Conservation (phyloP, 2,329 filamentous ascomycete genomes). For the Mycosphaerella sp. region DNA sequence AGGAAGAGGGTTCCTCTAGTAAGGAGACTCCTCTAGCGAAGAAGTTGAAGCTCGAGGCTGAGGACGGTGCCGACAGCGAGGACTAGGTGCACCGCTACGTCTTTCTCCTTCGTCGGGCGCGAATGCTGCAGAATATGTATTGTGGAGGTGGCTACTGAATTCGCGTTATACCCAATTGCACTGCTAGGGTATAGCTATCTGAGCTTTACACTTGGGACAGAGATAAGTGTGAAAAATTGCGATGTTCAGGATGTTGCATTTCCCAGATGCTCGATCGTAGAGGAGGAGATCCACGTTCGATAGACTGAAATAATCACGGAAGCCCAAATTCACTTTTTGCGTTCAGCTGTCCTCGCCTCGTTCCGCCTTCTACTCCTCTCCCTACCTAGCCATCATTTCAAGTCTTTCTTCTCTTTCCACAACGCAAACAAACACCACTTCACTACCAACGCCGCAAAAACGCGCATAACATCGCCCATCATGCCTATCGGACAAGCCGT, state of each 20-base stretch:
- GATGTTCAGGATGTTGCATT: no score
- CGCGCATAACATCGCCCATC: background rate
- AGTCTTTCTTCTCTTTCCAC: background rate
- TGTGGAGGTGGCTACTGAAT: background rate
- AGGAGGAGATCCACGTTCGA: no score
- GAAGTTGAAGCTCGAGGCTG: background rate
- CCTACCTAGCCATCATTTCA: background rate
- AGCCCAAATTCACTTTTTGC: background rate
- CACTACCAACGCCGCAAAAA: background rate
- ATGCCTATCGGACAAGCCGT: background rate
- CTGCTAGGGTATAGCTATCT: background rate
- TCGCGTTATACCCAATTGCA: background rate
- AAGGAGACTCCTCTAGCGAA: background rate
- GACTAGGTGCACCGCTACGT: conserved; percentile 4
- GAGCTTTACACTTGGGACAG: no score
- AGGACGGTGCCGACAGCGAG: background rate
- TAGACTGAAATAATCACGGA: no score
- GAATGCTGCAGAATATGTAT: background rate
- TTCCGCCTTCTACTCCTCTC: background rate
- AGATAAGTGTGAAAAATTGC: no score
- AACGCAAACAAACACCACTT: background rate
- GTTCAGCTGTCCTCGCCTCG: background rate
- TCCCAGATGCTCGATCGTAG: no score
- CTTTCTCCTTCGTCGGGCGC: conserved; percentile 1
- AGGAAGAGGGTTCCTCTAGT: no score